These are phyloP conservation scores for Zelopaecilomyces penicillatus DNA, from an alignment of 2,329 filamentous ascomycete genomes.

Conservation along the genomic window DNA sequence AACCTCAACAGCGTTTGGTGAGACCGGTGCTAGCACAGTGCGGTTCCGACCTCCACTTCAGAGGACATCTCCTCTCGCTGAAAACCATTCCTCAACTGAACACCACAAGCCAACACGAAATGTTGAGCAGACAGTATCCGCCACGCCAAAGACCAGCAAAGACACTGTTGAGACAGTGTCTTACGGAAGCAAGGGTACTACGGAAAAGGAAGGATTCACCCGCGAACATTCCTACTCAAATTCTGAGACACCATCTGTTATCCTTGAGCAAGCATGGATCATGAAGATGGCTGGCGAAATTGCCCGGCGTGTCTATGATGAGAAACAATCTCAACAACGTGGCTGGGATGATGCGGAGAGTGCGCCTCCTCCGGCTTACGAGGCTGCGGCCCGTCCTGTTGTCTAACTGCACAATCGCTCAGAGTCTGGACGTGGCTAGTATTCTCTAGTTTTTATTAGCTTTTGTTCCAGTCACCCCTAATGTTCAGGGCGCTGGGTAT, in stretches of 20 bases:
- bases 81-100: too few relatives aligned
- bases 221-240: conserved; percentile 16
- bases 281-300: conserved; percentile 93
- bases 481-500: too few relatives aligned
- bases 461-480: too few relatives aligned
- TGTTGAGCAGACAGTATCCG: conserved; percentile 16
- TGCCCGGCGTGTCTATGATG: conserved; percentile 76
- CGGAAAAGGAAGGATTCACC: conserved; percentile 6
- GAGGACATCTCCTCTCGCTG: too few relatives aligned
- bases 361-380: conserved; percentile 53
- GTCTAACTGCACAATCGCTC: too few relatives aligned
- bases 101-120: background rate
- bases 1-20: too few relatives aligned
- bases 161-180: background rate
- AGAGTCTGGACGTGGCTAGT: too few relatives aligned
- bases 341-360: conserved; percentile 46
- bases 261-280: conserved; percentile 77
- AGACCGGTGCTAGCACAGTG: too few relatives aligned
- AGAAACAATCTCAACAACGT: conserved; percentile 50
- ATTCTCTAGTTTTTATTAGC: too few relatives aligned
- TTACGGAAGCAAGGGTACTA: conserved; percentile 1
- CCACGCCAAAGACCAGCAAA: background rate
- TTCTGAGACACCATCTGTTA: conserved; percentile 36
- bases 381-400: conserved; percentile 32
- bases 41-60: too few relatives aligned